Conservation (phyloP, 352 stramenopile genomes). For the Phytophthora syringae region DNA sequence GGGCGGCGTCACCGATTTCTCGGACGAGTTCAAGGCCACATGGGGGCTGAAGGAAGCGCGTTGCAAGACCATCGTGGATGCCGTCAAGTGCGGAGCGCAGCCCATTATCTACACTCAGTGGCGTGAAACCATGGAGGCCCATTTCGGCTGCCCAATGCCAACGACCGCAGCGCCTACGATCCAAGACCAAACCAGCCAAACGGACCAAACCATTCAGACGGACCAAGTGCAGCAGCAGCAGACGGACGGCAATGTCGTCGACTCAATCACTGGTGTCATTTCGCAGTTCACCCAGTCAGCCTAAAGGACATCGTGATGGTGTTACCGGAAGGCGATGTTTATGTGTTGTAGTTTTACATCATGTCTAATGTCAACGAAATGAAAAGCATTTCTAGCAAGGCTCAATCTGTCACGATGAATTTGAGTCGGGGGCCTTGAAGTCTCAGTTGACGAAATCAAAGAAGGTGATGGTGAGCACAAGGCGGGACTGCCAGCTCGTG, state of each 20-base stretch:
- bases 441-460: not conserved
- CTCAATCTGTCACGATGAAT: not conserved
- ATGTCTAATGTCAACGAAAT: too few relatives aligned
- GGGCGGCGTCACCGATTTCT: constrained; percentile 44
- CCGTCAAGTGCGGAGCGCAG: constrained; percentile 32
- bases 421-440: not conserved
- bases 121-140: constrained; percentile 38
- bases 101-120: constrained; percentile 33
- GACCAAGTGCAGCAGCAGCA: constrained; percentile 10
- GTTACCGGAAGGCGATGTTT: too few relatives aligned
- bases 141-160: constrained; percentile 43
- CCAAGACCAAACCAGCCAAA: constrained; percentile 7
- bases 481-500: not conserved
- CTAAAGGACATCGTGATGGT: too few relatives aligned
- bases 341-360: too few relatives aligned
- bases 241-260: not conserved
- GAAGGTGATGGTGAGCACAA: constrained; percentile 16
- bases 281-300: not conserved
- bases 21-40: constrained; percentile 44
- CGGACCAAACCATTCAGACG: too few relatives aligned
- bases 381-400: too few relatives aligned
- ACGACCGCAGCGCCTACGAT: not conserved
- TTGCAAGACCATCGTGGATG: constrained; percentile 49
- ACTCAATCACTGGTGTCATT: constrained; percentile 3
- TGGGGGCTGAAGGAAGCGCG: constrained; percentile 38